phyloP scores from a whole-genome alignment of 176 grass and related monocot genomes.

The Metroxylon sagu region DNA sequence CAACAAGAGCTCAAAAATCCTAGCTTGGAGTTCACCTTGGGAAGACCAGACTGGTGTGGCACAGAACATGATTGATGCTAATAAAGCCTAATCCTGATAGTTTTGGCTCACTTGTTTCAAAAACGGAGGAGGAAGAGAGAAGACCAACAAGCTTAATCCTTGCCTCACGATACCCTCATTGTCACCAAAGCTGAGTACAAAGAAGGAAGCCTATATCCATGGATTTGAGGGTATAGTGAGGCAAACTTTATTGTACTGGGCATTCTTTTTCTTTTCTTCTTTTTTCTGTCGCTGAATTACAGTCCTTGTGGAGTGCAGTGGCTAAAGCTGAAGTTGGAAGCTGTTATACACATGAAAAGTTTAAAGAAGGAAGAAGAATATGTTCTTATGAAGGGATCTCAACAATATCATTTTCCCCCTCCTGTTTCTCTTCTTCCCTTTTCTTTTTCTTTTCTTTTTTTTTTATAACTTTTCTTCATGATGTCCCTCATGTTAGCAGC shows the following conservation, averaged over 20 bases:
- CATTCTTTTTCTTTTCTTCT: constrained; percentile 23
- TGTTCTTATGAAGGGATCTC: constrained; percentile 56
- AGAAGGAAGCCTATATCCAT: background rate
- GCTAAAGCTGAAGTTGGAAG: constrained; percentile 34
- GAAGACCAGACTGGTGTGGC: constrained; percentile 66
- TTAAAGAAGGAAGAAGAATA: constrained; percentile 60
- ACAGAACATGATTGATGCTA: constrained; percentile 52
- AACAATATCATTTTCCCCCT: too few relatives aligned
- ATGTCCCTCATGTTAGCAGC: too few relatives aligned
- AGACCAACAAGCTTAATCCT: too few relatives aligned
- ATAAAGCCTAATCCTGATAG: background rate
- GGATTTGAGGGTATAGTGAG: constrained; percentile 12
- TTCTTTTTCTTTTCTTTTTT: too few relatives aligned
- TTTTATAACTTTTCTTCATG: too few relatives aligned
- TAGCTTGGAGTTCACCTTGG: constrained; percentile 88
- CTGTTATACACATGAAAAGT: constrained; percentile 69
- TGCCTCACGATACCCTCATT: too few relatives aligned
- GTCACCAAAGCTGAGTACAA: background rate
- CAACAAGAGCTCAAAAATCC: constrained; percentile 70
- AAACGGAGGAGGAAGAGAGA: too few relatives aligned
- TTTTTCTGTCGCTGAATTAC: constrained; percentile 22
- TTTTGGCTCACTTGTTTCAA: background rate
- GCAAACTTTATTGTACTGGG: background rate
- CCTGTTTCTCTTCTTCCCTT: too few relatives aligned
- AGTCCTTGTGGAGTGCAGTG: constrained; percentile 23